Percentiles rank a stretch among this genome's conserved stretches.
Evolutionary conservation across 148 eudicot species (phyloP).

Genomic region (Amaranthus hypochondriacus): DNA sequence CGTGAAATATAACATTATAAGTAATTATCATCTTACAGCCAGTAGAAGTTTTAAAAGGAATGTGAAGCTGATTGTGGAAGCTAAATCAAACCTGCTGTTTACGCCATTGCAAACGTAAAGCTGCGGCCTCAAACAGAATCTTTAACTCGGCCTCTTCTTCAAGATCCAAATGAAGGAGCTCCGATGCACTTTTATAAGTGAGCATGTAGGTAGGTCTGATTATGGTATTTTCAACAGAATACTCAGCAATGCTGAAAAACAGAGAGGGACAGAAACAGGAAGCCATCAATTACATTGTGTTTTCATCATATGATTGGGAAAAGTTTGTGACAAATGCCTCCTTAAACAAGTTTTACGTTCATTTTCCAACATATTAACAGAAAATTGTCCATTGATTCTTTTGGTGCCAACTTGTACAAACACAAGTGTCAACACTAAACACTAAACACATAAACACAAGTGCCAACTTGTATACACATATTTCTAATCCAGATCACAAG

Average conservation of each 20-base stretch:
- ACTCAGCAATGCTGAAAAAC: constrained; percentile 78
- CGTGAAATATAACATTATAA: background rate
- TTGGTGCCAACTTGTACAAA: background rate
- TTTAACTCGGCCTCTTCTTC: constrained; percentile 82
- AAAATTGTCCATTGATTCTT: background rate
- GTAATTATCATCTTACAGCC: background rate
- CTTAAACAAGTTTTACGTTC: background rate
- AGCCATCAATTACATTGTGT: background rate
- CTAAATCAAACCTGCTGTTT: constrained; percentile 53
- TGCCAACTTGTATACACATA: background rate
- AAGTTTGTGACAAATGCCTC: background rate
- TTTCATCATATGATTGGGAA: background rate
- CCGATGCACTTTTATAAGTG: constrained; percentile 94
- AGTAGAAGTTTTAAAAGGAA: background rate
- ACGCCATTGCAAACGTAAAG: constrained; percentile 82
- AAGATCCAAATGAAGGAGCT: constrained; percentile 82
- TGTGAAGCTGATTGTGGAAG: background rate
- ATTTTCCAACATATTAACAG: background rate
- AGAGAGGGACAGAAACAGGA: constrained; percentile 8
- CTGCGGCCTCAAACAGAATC: constrained; percentile 84
- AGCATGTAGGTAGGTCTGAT: constrained; percentile 94
- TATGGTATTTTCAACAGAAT: constrained; percentile 65
- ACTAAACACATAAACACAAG: too few species aligned
- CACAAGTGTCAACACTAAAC: too few species aligned
- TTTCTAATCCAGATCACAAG: background rate